phyloP scores from a whole-genome alignment of 495 filamentous ascomycete genomes.

The Cladorrhinum samala region DNA sequence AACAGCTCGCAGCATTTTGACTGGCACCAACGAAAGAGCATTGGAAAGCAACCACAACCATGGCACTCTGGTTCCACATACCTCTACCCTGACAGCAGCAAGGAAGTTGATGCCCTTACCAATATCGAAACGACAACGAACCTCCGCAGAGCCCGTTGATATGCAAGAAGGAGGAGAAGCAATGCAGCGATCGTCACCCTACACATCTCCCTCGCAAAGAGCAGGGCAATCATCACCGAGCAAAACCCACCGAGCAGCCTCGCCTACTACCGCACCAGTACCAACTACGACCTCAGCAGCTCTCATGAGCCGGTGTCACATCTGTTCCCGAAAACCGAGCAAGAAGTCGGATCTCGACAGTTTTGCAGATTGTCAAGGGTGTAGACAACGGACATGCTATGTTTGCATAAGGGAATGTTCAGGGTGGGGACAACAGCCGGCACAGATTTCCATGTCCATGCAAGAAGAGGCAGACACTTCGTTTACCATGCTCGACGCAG shows the following conservation, averaged over 20 bases:
- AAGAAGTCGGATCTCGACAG: conserved; percentile 45
- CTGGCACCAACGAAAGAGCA: conserved; percentile 2
- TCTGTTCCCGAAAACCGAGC: conserved; percentile 42
- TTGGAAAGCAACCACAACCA: conserved; percentile 5
- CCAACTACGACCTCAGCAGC: conserved; percentile 10
- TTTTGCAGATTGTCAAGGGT: conserved; percentile 42
- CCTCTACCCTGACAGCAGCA: conserved; percentile 6
- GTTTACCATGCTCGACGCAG: conserved; percentile 37
- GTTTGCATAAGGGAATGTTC: conserved; percentile 44
- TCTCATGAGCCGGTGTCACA: conserved; percentile 39
- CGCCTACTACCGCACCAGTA: conserved; percentile 1
- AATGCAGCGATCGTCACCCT: conserved; percentile 10
- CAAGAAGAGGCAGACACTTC: conserved; percentile 25
- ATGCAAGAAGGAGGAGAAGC: conserved; percentile 2
- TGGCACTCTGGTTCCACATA: conserved; percentile 7
- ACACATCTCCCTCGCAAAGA: conserved; percentile 7
- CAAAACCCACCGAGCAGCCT: background rate
- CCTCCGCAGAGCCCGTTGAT: conserved; percentile 5
- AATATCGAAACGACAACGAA: conserved; percentile 27
- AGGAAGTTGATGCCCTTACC: conserved; percentile 32
- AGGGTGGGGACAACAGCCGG: conserved; percentile 25
- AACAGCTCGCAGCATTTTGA: conserved; percentile 5
- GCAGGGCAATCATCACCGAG: background rate
- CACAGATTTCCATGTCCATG: conserved; percentile 6
- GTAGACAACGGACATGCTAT: conserved; percentile 41